Base-by-base conservation (phyloP, 805 yeast species). In the Brettanomyces naardenensis region DNA sequence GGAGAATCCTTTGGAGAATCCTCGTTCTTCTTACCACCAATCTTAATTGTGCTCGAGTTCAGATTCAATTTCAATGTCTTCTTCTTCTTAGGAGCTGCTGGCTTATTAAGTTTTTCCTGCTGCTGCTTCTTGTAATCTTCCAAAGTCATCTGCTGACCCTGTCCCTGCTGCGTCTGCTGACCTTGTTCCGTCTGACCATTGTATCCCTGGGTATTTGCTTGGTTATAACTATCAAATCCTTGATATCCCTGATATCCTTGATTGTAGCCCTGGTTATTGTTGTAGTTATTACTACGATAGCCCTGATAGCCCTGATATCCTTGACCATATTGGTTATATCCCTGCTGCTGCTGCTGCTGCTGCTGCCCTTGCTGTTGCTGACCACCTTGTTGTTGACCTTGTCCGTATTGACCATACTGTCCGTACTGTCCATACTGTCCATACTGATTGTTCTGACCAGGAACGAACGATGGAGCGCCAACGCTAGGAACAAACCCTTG, bases 51-150 rank as follows among this genome's bases (percentile, higher is more conserved):
- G 40, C 80, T 77, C 6, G 81, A 72, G 31, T 80, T 73, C 22
- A 79, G 62, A 27, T 79, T 78, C 56, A 83, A 67, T 56, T 80
- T 80, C 59, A 82, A 69, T 34, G 78, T 73, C 53, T 68, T 78
- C 68, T 81, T 84, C 41, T 60, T 61, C 31, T 18, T 34, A 18
- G 31, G 31, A 32, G 82, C 80, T 37, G 73, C 60, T 51, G 65
- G 68, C 48, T 65, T 58, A 33, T 64, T 51, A 43, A 62, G 62
- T 42, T 57, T 45, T 23, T 65, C 70, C 40, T 68, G 60, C 54
- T 77, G 72, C 55, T 79, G 84, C 56, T 80, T 80, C 56, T 83
- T 80, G 64, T 77, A 86, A 47, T 85, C 95, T 38, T 87, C 94
- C 51, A 86, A 69, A 28, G 89, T 73, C 86, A 85, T 78, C 44